Base-by-base conservation (phyloP, 345 rosid species). In the Gossypium rotundifolium region DNA sequence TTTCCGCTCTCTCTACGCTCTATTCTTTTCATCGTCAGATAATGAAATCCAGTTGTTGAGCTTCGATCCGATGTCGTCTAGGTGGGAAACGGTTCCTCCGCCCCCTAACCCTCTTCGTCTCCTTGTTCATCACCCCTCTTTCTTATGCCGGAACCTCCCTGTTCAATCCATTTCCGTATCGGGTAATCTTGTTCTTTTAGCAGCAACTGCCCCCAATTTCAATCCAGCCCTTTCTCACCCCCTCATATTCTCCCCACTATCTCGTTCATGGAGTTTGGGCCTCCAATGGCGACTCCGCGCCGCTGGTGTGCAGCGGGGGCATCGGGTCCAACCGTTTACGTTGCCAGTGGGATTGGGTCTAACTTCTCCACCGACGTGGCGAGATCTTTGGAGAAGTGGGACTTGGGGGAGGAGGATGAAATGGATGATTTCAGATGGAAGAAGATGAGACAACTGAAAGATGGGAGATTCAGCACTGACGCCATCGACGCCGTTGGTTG, bases 281-380 rank as follows among this genome's bases (percentile, higher is more conserved):
- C 90, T 16, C 73, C 64, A 13, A 64, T 84, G 20, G 46, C 45
- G 3, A 68, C 29, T 40, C 87, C 88, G 1, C 81, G 88, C 59
- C 76, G 90, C 22, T 86, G 88, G 92, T 86, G 92, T 63, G 87
- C 79, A 6, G 66, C 83, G 2, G 87, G 92, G 48, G 52, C 85
- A 10, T 54, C 69, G 11, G 60, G 73, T 7, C 84, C 80, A 38
- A 61, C 49, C 1, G 70, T 88, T 40, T 89, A 87, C 64, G 57
- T 84, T 14, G 88, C 89, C 0, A 87, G 93, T 12, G 90, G 90
- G 7, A 33, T 83, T 2, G 83, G 89, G 2, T 81, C 83, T 0
- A 79, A 75, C 0, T 88, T 80, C 71, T 77, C 84, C 2, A 60
- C 78, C 0, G 79, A 63, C 33, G 79, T 87, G 3, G 90, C 86